Evolutionary conservation across 1,284 basidiomycete species (phyloP), one percentile per base, ranked within the genome.

Genomic region (Apiotrichum domesticum): DNA sequence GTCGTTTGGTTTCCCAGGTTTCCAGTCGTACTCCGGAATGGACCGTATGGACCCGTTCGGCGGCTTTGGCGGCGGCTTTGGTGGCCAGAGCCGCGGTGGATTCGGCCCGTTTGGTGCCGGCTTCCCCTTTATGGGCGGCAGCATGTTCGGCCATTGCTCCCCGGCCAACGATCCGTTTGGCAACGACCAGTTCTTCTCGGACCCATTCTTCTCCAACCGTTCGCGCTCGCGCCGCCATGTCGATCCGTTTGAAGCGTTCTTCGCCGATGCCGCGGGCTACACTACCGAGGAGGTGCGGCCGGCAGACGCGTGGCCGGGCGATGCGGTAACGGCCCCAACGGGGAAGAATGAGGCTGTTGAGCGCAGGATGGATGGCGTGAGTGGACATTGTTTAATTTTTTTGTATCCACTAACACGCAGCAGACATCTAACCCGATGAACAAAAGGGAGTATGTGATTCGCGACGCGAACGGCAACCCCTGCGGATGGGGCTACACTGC

Each of bases 401-500:
- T 46, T 13, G 32, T 6, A 46, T 11, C 7, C 14, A 46, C 45
- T 14, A 14, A 34, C 45, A 2, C 13, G 32, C 5, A 46, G 45
- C n/a, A 49, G 35, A 6, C 35, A 21, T 7, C 6, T 35, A 32
- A 39, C 14, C 47, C 15, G 6, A 4, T 15, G 35, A n/a, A 29
- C 7, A 33, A 11, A 6, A 33, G 34, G 32, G 47, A 49, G 21
- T 49, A 49, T 14, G 47, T 49, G 4, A 39, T 49, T 35, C 37
- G 32, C 21, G 47, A 49, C 35, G 15, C 5, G 9, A 29, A 49
- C 35, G 47, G 47, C 10, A 49, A 49, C 8, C 14, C 47, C 13
- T 37, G 35, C 35, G 47, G 47, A 7, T 49, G 47, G 47, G 47
- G 47, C 13, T 49, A 49, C 47, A 29, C 47, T 13, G 47, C 47